phyloP scores from a whole-genome alignment of 306 rosid species.

The Geum urbanum region DNA sequence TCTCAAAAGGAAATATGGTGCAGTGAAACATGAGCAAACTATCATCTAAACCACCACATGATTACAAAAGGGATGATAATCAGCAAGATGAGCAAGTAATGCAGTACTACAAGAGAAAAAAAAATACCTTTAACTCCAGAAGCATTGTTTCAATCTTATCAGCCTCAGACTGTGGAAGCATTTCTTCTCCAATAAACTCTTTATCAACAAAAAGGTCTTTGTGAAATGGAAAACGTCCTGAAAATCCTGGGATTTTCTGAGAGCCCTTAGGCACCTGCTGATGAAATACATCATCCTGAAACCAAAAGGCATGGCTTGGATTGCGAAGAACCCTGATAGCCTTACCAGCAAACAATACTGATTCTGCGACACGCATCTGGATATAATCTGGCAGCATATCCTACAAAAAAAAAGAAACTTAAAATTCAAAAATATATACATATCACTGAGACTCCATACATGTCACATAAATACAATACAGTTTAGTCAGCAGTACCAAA shows the following conservation, averaged over 20 bases:
- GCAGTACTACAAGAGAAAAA: not conserved
- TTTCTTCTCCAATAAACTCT: conserved; percentile 63
- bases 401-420: conserved; percentile 30
- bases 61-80: conserved; percentile 17
- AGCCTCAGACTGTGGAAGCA: conserved; percentile 91
- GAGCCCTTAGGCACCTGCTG: conserved; percentile 63
- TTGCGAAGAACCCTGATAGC: conserved; percentile 89
- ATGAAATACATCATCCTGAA: conserved; percentile 46
- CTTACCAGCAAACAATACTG: conserved; percentile 92
- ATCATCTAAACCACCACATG: not conserved
- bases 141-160: conserved; percentile 96
- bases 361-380: conserved; percentile 87
- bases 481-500: conserved; percentile 42
- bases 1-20: not conserved
- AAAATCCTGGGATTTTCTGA: conserved; percentile 61
- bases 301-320: conserved; percentile 73
- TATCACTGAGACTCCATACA: not conserved
- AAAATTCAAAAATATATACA: no score
- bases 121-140: conserved; percentile 67
- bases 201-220: conserved; percentile 51
- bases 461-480: not conserved
- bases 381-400: conserved; percentile 95
- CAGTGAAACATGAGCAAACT: not conserved
- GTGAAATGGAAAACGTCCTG: conserved; percentile 55
- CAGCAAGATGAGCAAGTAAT: not conserved